Evolutionary conservation across 2,329 filamentous ascomycete species (phyloP), one percentile per base, ranked within the genome.

Genomic region (Neofusicoccum sp.): DNA sequence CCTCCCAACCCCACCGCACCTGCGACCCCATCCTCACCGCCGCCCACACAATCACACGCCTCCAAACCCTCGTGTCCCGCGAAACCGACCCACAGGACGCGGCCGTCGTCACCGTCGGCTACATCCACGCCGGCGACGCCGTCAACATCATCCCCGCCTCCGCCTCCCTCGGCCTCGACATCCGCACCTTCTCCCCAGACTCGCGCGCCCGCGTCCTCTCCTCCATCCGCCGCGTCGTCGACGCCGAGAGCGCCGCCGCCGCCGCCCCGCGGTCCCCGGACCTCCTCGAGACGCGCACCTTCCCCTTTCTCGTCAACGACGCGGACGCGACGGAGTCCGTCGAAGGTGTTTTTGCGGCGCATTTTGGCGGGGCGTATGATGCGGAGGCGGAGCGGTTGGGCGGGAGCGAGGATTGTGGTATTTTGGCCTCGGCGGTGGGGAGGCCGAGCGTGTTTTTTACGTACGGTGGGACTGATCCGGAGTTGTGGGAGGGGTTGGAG

Each of bases 1-100:
- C 82, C 1, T 81, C 78, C 0, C 80, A 79, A 67, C 85, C 85
- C 0, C 80, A 86, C 66, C 73, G 76, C 31, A 79, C 79, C 1
- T 76, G 86, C 31, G 85, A 87, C 65, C 85, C 85, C 0, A 82
- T 84, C 4, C 74, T 87, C 1, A 79, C 86, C 64, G 84, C 85
- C 9, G 78, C 81, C 0, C 77, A 79, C 63, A 80, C 83, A 6
- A 80, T 87, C 5, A 70, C 85, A 14, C 73, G 83, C 16, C 73
- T 87, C n/a, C 85, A 87, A 69, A 79, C 78, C n/a, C 82, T 87
- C 38, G 82, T 84, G 28, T 77, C 78, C 24, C 74, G 84, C 8
- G 84, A 86, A 69, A 72, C 83, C 3, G 76, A 83, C 59, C 79
- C 84, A 43, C 62, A 75, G 33, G 83, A 86, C 60, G 73, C 79